Conservation (phyloP, 352 stramenopile species). For the Pythium plurisporium region DNA sequence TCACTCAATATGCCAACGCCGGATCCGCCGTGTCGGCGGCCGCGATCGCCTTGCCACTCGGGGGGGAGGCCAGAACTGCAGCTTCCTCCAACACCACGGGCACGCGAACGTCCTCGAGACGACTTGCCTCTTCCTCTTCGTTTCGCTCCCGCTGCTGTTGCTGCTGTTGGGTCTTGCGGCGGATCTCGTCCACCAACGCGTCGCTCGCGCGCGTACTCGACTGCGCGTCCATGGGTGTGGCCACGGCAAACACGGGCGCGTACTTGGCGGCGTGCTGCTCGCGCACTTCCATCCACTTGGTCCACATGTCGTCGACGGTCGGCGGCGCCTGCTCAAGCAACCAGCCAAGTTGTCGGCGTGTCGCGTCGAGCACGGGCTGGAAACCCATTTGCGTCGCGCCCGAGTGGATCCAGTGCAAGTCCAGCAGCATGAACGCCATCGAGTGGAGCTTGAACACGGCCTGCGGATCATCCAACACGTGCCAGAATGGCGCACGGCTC, state of each 20-base stretch:
- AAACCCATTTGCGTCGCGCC: conserved; percentile 83
- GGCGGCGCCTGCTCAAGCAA: conserved; percentile 68
- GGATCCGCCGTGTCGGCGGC: not conserved
- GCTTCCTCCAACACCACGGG: not conserved
- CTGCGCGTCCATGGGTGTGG: conserved; percentile 4
- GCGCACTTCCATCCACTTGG: conserved; percentile 75
- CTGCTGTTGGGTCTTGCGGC: conserved; percentile 16
- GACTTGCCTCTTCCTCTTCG: too few species aligned
- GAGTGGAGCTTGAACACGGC: conserved; percentile 72
- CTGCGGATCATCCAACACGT: conserved; percentile 63
- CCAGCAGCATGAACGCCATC: conserved; percentile 85
- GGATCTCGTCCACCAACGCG: conserved; percentile 18
- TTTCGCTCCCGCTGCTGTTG: too few species aligned
- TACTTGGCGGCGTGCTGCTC: conserved; percentile 66
- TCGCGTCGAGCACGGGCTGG: conserved; percentile 73
- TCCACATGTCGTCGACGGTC: conserved; percentile 81
- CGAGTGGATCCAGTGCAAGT: conserved; percentile 78
- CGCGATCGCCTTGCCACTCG: not conserved
- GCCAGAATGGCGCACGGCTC: conserved; percentile 76
- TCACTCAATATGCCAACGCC: conserved; percentile 17
- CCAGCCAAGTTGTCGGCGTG: conserved; percentile 75
- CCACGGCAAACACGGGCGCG: conserved; percentile 25
- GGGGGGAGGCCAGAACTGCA: not conserved
- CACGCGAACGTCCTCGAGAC: not conserved
- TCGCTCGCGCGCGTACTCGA: conserved; percentile 16